A percentile compares a stretch with the other conserved stretches of the same genome.
Evolutionary conservation across 257 asterid genomes (phyloP).

Genomic region (Fraxinus quadrangulata): DNA sequence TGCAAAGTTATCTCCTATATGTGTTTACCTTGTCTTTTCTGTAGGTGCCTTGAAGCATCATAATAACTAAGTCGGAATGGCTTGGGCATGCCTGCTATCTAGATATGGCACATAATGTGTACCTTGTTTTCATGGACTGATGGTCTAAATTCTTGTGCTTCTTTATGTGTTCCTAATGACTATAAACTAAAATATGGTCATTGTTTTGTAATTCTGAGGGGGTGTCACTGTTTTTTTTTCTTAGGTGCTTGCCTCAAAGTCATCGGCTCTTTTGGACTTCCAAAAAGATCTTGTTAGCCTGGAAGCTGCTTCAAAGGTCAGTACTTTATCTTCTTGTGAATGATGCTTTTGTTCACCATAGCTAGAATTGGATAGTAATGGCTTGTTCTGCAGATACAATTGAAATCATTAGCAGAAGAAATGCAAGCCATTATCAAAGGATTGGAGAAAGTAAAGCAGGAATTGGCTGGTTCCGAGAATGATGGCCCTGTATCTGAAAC

Average conservation of each 20-base stretch:
- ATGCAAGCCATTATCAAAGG: slow-evolving; percentile 99
- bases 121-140: no score
- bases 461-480: slow-evolving; percentile 77
- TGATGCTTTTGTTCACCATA: slow-evolving; percentile 13
- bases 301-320: slow-evolving; percentile 66
- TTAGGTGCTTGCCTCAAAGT: slow-evolving; percentile 47
- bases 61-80: no score
- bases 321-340: neutral
- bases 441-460: slow-evolving; percentile 90
- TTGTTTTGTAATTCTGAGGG: slow-evolving; percentile 10
- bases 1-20: no score
- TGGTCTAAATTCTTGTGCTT: no score
- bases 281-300: slow-evolving; percentile 42
- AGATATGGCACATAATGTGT: no score
- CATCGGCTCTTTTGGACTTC: slow-evolving; percentile 49
- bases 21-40: no score
- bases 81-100: no score
- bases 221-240: neutral
- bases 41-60: no score
- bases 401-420: slow-evolving; percentile 98
- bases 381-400: slow-evolving; percentile 66
- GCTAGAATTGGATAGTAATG: slow-evolving; percentile 22
- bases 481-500: slow-evolving; percentile 97
- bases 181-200: neutral
- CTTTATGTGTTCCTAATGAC: no score